Evolutionary conservation across 192 early-diverging fungal species (phyloP), one percentile per base, ranked within the genome.

Genomic region (Coemansia sp.): DNA sequence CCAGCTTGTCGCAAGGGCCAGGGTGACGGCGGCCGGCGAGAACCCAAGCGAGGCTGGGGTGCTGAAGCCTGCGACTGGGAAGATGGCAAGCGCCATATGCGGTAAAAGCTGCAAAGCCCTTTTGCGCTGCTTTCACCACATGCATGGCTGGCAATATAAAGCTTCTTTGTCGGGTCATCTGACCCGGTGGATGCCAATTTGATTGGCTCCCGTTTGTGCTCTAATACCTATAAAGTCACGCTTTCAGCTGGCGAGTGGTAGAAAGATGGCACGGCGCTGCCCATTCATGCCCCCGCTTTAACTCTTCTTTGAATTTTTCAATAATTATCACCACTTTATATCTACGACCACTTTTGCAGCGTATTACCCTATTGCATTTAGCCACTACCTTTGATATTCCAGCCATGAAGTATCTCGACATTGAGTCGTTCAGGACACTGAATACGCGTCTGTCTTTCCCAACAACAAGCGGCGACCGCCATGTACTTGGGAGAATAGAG

Each of bases 331-430:
- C 2, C 50, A 52, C 18, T 52, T 52, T 52, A 50, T 20, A 42
- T 15, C 40, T 15, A 42, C 40, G 40, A 10, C 15, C 15, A 42
- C 15, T 15, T 42, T 42, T 15, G 40, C 40, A 42, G 40, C 40
- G 15, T 12, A 12, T 42, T 48, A 17, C 46, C 46, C 46, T 24
- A 11, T 52, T 52, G 50, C 50, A 23, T 52, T 52, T 52, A 51
- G 21, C 50, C 23, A 24, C 20, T 11, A 15, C 18, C 37, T 9
- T 36, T 36, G n/a, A 54, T 28, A n/a, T 54, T 28, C 15, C 11
- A 10, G 26, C 52, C 21, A 96, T 96, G 94, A 96, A 96, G 80
- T 96, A 90, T 56, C 86, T 96, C 50, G 90, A 92, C 55, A 85
- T 86, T 59, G 83, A 88, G 31, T 81, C 86, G 12, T 85, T 98